phyloP scores from a whole-genome alignment of 1,284 basidiomycete genomes.

The Ganoderma sinense region DNA sequence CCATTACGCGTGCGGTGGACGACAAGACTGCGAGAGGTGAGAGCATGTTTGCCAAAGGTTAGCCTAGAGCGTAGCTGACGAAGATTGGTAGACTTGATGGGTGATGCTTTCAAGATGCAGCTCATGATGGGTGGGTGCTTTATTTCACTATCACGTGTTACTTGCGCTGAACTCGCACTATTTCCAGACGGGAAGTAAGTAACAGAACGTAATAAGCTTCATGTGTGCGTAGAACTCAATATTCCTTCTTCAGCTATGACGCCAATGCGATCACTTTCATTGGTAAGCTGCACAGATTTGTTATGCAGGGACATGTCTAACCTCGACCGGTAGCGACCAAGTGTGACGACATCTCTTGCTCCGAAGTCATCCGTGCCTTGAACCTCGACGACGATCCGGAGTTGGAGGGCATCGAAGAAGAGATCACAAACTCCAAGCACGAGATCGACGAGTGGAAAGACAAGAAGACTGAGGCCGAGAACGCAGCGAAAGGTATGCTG shows the following conservation, averaged over 20 bases:
- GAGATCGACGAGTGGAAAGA: conserved; percentile 51
- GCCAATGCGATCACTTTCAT: conserved; percentile 67
- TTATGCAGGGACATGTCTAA: background rate
- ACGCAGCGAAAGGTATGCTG: conserved; percentile 49
- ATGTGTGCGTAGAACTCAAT: conserved; percentile 11
- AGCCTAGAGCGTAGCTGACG: background rate
- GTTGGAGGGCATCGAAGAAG: conserved; percentile 56
- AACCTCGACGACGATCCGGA: conserved; percentile 58
- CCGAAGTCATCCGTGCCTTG: conserved; percentile 60
- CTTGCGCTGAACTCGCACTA: conserved; percentile 3
- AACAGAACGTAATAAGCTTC: background rate
- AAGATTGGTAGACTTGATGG: conserved; percentile 53
- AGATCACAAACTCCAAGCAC: conserved; percentile 46
- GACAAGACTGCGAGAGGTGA: conserved; percentile 66
- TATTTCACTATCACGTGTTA: background rate
- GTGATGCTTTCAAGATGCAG: conserved; percentile 68
- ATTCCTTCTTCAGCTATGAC: conserved; percentile 51
- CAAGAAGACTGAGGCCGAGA: conserved; percentile 50
- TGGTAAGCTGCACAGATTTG: conserved; percentile 40
- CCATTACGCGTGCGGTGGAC: conserved; percentile 62
- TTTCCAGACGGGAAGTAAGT: conserved; percentile 59
- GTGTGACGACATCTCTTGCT: conserved; percentile 70
- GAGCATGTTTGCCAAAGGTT: conserved; percentile 7
- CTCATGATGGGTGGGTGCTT: conserved; percentile 53
- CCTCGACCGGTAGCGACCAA: conserved; percentile 55